A percentile compares a stretch with the other conserved stretches of the same genome.
phyloP scores from a whole-genome alignment of 345 rosid genomes.

The Pugionium cornutum region DNA sequence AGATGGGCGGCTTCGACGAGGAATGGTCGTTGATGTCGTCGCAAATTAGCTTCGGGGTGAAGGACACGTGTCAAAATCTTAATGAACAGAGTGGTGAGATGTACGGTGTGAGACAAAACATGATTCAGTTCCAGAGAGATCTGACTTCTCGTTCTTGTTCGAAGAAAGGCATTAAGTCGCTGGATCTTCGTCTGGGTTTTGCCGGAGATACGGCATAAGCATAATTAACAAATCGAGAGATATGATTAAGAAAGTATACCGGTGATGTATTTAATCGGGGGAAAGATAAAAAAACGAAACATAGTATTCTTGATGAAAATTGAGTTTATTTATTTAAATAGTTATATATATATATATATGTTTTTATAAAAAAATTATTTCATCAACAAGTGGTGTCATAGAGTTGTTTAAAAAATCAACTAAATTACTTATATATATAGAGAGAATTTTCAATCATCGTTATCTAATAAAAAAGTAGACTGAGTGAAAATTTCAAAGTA shows the following conservation, averaged over 20 bases:
- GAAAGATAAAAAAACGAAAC: not conserved
- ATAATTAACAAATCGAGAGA: not conserved
- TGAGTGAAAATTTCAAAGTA: not conserved
- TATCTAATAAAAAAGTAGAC: not conserved
- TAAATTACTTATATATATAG: not conserved
- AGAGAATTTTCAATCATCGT: not conserved
- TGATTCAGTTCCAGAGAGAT: slow-evolving; percentile 42
- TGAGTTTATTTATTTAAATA: too few relatives aligned
- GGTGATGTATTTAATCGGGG: slow-evolving; percentile 15
- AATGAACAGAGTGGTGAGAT: slow-evolving; percentile 42
- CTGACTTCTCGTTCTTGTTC: slow-evolving; percentile 37
- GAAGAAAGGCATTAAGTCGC: slow-evolving; percentile 50
- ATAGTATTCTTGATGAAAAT: not conserved
- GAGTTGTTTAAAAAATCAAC: not conserved
- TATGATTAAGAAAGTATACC: slow-evolving; percentile 3
- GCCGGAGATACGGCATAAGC: slow-evolving; percentile 29
- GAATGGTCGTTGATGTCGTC: slow-evolving; percentile 47
- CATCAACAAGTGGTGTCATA: slow-evolving; percentile 7
- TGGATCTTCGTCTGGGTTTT: slow-evolving; percentile 75
- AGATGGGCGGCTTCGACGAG: slow-evolving; percentile 29
- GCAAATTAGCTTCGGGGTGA: slow-evolving; percentile 64
- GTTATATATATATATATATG: not conserved
- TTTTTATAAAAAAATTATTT: not conserved
- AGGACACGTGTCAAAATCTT: slow-evolving; percentile 42
- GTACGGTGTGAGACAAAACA: slow-evolving; percentile 41